phyloP scores from a whole-genome alignment of 345 rosid species.

The Corymbia maculata region DNA sequence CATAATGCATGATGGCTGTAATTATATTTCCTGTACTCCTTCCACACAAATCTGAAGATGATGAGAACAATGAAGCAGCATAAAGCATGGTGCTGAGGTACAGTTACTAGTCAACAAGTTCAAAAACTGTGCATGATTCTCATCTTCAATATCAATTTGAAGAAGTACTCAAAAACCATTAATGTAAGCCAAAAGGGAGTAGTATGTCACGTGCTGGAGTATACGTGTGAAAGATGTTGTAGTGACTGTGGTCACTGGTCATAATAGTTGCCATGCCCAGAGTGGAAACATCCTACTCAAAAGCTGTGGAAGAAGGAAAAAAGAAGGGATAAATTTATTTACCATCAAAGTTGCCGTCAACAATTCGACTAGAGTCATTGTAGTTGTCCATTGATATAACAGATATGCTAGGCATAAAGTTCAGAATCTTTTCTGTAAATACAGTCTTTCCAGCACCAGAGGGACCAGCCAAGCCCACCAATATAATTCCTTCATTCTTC shows the following conservation, averaged over 20 bases:
- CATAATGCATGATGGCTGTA: background rate
- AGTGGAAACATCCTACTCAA: background rate
- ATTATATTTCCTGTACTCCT: background rate
- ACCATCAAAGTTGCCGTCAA: conserved; percentile 84
- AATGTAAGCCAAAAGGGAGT: background rate
- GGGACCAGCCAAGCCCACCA: conserved; percentile 95
- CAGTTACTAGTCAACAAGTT: background rate
- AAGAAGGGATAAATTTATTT: background rate
- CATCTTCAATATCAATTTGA: background rate
- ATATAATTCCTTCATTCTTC: conserved; percentile 72
- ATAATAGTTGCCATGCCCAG: background rate
- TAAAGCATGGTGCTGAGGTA: background rate
- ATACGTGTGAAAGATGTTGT: background rate
- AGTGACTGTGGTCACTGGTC: background rate
- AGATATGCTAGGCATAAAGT: conserved; percentile 81
- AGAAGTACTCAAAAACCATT: background rate
- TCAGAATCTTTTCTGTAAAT: conserved; percentile 83
- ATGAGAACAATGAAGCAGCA: background rate
- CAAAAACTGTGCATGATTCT: background rate
- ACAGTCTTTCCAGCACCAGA: conserved; percentile 99
- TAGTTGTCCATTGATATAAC: conserved; percentile 94
- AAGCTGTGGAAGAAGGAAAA: background rate
- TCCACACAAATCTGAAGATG: background rate
- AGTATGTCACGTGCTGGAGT: background rate
- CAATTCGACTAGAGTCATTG: conserved; percentile 81